Base-by-base conservation (phyloP, 1,284 basidiomycete species). In the Sporisorium scitamineum region DNA sequence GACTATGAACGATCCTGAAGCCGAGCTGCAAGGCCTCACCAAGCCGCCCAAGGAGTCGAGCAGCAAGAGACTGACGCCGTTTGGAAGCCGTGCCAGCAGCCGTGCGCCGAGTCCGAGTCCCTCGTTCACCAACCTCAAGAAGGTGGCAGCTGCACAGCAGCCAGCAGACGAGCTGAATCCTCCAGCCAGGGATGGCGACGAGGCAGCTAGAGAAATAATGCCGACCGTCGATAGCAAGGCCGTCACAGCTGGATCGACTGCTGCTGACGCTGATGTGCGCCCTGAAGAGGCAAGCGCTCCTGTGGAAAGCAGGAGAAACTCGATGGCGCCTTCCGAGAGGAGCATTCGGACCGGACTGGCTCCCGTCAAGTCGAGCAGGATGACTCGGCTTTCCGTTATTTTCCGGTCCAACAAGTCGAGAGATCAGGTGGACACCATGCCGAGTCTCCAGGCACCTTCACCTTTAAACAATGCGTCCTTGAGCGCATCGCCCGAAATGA, bases 1-100 rank as follows among this genome's bases (percentile, higher is more conserved):
- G 79, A 78, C 69, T 13, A 80, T 81, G 79, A 71, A 81, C 60
- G 77, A 81, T 42, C 79, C 79, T 8, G 60, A 76, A 32, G 61
- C 74, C 54, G 76, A 79, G 44, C 26, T 76, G 54, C 79, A 81
- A 34, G 79, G 79, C 14, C 69, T 81, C 22, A 81, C 76, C 44
- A 76, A 71, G 57, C 65, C 64, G 24, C 71, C 67, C 16, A 80
- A 80, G 42, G 66, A 62, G 26, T 18, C 31, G 5, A 24, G 51
- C 34, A 45, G 37, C 29, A 75, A 68, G 60, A 44, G 53, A n/a
- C 37, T 68, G 29, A 80, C 78, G 26, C 78, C 79, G 1, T 81
- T 79, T 37, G 79, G 78, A 6, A 79, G 76, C 48, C 50, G 77
- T 6, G 71, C 70, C 22, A 57, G 67, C 53, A 78, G 75, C 51